Base-by-base conservation (phyloP, 2,329 filamentous ascomycete species). In the Pseudogymnoascus sp. region DNA sequence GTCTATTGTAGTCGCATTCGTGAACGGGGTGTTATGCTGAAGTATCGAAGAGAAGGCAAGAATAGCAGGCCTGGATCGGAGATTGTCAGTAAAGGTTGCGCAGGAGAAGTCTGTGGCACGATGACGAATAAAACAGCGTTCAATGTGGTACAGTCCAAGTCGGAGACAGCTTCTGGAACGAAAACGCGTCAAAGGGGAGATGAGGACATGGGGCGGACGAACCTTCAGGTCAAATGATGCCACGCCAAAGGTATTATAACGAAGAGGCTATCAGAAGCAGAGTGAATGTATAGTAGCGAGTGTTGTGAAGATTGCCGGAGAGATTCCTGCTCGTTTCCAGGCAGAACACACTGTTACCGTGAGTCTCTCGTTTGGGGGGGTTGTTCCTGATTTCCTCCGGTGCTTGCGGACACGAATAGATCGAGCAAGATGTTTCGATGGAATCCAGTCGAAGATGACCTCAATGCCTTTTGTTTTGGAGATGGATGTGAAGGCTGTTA, bases 311-410 rank as follows among this genome's bases (percentile, higher is more conserved):
- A 63, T 63, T 64, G 55, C 64, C 60, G 63, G 62, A 48, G 59
- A 63, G 61, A 59, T 56, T 38, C 56, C 62, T 59, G 30, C 56
- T 57, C 57, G 58, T 61, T 57, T 38, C 55, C 55, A 57, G 55
- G 30, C 55, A 65, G 65, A 68, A 64, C 59, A 65, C 68, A 69
- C 68, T 70, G 52, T 67, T 65, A 68, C 68, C 67, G 67, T 67
- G 65, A 34, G 34, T 59, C 19, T 41, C 9, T 67, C 26, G n/a
- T 30, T 30, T 8, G 39, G 19, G 39, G 38, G 38, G 19, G 13
- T 28, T n/a, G n/a, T n/a, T n/a, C n/a, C n/a, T n/a, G n/a, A n/a
- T n/a, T n/a, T 23, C 45, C 19, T 52, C 45, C 45, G 45, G 26
- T 52, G 45, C n/a, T 52, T 52, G 45, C 45, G n/a, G 45, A 52